Evolutionary conservation across 306 rosid species (phyloP).

Genomic region (Sphenostylis stenocarpa): DNA sequence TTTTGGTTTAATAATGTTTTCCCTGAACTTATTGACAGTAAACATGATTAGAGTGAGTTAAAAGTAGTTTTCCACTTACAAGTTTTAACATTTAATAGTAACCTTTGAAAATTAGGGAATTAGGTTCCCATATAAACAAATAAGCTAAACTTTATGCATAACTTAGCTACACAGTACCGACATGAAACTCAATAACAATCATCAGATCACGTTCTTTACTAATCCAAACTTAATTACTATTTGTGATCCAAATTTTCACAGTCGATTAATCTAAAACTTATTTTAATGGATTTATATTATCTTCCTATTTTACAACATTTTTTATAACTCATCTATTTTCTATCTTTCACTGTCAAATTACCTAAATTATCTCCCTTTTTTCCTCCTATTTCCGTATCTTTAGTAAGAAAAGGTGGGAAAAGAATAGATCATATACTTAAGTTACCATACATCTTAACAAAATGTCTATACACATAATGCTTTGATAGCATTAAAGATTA

Average conservation of each 20-base stretch:
- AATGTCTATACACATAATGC: not conserved
- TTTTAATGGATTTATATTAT: not conserved
- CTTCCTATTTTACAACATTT: not conserved
- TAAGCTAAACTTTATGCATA: not conserved
- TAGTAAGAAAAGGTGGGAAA: not conserved
- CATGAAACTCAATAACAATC: not conserved
- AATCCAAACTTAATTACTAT: not conserved
- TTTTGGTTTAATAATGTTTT: constrained; percentile 13
- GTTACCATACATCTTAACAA: not conserved
- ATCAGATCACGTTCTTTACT: not conserved
- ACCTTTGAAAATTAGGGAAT: not conserved
- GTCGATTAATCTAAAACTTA: not conserved
- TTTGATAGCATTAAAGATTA: not conserved
- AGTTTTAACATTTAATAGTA: not conserved
- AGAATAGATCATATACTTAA: not conserved
- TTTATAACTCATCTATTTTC: not conserved
- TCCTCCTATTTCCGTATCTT: not conserved
- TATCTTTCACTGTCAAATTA: not conserved
- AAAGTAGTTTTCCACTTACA: not conserved
- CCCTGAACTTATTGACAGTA: not conserved
- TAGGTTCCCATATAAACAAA: not conserved
- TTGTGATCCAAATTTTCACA: not conserved
- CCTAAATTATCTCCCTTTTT: not conserved
- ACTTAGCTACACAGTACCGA: not conserved
- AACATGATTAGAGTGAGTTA: not conserved